phyloP scores from a whole-genome alignment of 2,329 filamentous ascomycete species.

The Phyllosticta capitalensis region DNA sequence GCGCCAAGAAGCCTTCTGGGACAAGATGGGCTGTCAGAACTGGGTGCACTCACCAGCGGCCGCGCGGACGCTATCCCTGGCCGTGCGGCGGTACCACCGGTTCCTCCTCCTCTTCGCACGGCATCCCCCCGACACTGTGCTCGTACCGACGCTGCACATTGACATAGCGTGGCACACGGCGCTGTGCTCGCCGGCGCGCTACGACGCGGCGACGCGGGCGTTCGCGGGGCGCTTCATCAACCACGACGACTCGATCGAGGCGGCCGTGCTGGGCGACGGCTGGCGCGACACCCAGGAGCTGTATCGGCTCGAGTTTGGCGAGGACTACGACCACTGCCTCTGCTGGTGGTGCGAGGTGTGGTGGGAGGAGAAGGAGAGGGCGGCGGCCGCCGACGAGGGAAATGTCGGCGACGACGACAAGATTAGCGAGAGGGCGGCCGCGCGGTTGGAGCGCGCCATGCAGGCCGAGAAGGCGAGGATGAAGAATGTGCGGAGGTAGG shows the following conservation, averaged over 20 bases:
- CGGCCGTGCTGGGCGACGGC: conserved; percentile 18
- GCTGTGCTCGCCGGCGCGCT: conserved; percentile 26
- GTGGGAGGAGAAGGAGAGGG: conserved; percentile 13
- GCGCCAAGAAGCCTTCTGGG: conserved; percentile 31
- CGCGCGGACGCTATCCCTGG: conserved; percentile 26
- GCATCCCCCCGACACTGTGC: conserved; percentile 17
- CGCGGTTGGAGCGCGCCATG: background rate
- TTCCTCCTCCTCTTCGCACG: conserved; percentile 29
- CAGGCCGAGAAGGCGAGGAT: conserved; percentile 5
- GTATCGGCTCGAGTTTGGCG: conserved; percentile 25
- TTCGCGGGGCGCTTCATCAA: conserved; percentile 23
- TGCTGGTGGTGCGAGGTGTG: conserved; percentile 33
- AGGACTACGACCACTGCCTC: conserved; percentile 27
- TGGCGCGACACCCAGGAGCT: conserved; percentile 22
- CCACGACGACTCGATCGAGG: conserved; percentile 32
- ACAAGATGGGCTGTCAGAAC: conserved; percentile 33
- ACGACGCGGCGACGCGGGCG: conserved; percentile 14
- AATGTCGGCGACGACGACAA: background rate
- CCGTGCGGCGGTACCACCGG: conserved; percentile 29
- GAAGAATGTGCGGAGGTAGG: background rate
- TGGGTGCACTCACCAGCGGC: conserved; percentile 33
- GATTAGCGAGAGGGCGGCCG: background rate
- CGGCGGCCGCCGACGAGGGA: background rate
- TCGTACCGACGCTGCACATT: conserved; percentile 36
- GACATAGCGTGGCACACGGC: conserved; percentile 39